Evolutionary conservation across 495 filamentous ascomycete species (phyloP).

Genomic region (Lasiosphaeris hirsuta): DNA sequence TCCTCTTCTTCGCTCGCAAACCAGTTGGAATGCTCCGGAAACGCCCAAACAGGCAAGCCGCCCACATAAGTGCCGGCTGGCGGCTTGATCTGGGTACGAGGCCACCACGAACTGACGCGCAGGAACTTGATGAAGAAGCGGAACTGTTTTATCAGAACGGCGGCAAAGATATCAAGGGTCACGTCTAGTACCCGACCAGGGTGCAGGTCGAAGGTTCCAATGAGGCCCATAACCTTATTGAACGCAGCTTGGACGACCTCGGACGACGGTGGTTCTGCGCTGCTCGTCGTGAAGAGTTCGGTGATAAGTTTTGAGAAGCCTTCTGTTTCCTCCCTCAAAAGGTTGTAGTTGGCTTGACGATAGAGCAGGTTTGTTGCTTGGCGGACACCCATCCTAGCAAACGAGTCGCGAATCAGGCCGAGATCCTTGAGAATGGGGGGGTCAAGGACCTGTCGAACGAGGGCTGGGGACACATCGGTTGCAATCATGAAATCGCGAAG

Average conservation of each 20-base stretch:
- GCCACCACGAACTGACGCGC: constrained; percentile 95
- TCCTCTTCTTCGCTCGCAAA: constrained; percentile 63
- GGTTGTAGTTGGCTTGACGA: constrained; percentile 92
- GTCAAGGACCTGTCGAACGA: constrained; percentile 84
- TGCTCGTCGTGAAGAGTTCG: constrained; percentile 60
- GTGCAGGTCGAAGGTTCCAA: constrained; percentile 55
- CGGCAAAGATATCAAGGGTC: constrained; percentile 50
- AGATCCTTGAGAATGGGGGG: constrained; percentile 66
- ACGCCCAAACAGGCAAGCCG: constrained; percentile 77
- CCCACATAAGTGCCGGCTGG: constrained; percentile 35
- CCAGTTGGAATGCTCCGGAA: constrained; percentile 61
- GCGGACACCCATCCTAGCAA: constrained; percentile 75
- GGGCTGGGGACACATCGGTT: constrained; percentile 63
- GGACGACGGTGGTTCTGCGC: constrained; percentile 43
- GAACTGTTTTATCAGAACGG: constrained; percentile 52
- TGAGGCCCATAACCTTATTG: constrained; percentile 65
- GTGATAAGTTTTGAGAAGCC: constrained; percentile 72
- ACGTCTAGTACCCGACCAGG: constrained; percentile 91
- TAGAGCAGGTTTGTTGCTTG: constrained; percentile 91
- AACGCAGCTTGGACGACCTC: constrained; percentile 50
- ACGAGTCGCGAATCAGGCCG: constrained; percentile 77
- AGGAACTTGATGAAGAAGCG: constrained; percentile 91
- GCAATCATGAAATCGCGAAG: constrained; percentile 60
- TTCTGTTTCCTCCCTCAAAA: constrained; percentile 92
- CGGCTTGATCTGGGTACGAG: constrained; percentile 52